Evolutionary conservation across 805 yeast species (phyloP).

Genomic region (Yamadazyma sp.): DNA sequence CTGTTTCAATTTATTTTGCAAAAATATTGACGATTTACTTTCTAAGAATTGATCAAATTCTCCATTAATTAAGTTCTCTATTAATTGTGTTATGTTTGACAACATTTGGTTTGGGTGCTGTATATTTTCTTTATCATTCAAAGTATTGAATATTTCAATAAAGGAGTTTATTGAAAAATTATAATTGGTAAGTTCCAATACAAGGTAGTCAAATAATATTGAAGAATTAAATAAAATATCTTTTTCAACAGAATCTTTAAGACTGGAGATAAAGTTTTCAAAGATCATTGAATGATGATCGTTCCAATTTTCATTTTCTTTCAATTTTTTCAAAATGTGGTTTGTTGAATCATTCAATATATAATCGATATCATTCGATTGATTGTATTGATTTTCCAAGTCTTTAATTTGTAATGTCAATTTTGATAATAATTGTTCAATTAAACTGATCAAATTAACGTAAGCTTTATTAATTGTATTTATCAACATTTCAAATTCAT

Average conservation of each 20-base stretch:
- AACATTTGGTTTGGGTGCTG: not conserved
- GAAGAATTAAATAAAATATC: conserved; percentile 58
- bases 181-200: conserved; percentile 19
- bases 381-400: conserved; percentile 48
- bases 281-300: conserved; percentile 41
- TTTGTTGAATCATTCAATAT: conserved; percentile 45
- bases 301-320: conserved; percentile 58
- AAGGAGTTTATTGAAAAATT: conserved; percentile 3
- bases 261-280: conserved; percentile 35
- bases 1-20: conserved; percentile 20
- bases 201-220: conserved; percentile 49
- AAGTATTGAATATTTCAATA: conserved; percentile 4
- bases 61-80: conserved; percentile 26
- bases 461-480: conserved; percentile 8
- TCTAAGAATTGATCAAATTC: conserved; percentile 37
- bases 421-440: conserved; percentile 33
- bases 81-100: not conserved
- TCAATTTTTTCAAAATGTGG: conserved; percentile 44
- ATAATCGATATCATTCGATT: conserved; percentile 51
- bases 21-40: conserved; percentile 23
- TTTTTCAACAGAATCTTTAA: conserved; percentile 49
- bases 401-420: conserved; percentile 45
- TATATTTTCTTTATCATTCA: conserved; percentile 4
- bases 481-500: conserved; percentile 31
- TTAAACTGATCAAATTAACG: conserved; percentile 17